Base-by-base conservation (phyloP, 345 rosid species). In the Populus alba region DNA sequence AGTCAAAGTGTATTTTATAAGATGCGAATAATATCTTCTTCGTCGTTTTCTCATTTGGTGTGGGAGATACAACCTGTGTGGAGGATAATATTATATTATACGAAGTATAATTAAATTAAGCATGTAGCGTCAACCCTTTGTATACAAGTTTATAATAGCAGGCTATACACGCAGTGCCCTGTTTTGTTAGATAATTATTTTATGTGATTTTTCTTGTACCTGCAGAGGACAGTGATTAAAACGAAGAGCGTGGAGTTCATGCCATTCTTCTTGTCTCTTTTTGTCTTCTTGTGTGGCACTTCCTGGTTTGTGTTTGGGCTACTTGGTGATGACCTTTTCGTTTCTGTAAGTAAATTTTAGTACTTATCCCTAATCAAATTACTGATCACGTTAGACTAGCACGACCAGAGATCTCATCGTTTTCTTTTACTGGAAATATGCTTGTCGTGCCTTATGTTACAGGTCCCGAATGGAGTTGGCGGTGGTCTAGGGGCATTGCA, bases 401-500 rank as follows among this genome's bases (percentile, higher is more conserved):
- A 17, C 1, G 23, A 11, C 6, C 37, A 33, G 1, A 65, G 43
- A 12, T 57, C 35, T 84, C 38, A 1, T 35, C 11, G 33, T 16
- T 8, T 11, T 57, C 8, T 22, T 53, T 41, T 15, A 49, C 27
- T n/a, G 20, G 33, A 20, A 2, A 33, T 9, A 17, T 57, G 20
- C 3, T 37, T 47, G 68, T 2, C 29, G 10, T 68, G 1, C 15
- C 0, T 15, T 3, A 55, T 9, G 20, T 12, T 61, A 73, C 89
- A 96, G 98, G 82, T 94, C n/a, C 98, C 98, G 3, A 96, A 96
- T 76, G 99, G 99, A 13, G 87, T 96, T 75, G 99, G 99, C 7
- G 85, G 91, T 45, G 97, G 87, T 0, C 86, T 96, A 1, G 98
- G 99, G n/a, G 69, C 94, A 47, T 37, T 88, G 35, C 99, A 96